Percentiles rank a stretch among this genome's conserved stretches.
Evolutionary conservation across 2,329 filamentous ascomycete species (phyloP).

Genomic region (Clathrospora elynae): DNA sequence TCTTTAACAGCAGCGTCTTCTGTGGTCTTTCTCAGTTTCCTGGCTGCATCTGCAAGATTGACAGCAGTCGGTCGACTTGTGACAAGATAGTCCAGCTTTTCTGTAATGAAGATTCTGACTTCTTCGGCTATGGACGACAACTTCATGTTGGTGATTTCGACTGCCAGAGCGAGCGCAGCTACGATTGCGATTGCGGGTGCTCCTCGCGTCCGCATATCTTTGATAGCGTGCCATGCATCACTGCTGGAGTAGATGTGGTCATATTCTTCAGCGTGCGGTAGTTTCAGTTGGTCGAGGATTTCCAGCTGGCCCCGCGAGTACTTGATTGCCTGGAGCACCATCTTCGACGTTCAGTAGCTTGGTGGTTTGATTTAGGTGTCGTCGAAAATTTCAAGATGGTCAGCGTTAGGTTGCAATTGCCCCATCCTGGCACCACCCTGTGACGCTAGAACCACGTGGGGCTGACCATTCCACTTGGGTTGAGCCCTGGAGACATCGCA

Average conservation of each 20-base stretch:
- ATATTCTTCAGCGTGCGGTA: conserved; percentile 81
- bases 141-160: conserved; percentile 72
- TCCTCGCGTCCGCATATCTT: conserved; percentile 76
- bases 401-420: conserved; percentile 27
- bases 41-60: conserved; percentile 87
- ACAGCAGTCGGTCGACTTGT: conserved; percentile 92
- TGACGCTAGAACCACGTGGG: conserved; percentile 20
- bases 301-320: conserved; percentile 73
- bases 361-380: conserved; percentile 7
- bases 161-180: conserved; percentile 84
- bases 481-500: too few species aligned
- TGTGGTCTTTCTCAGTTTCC: conserved; percentile 73
- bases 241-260: conserved; percentile 71
- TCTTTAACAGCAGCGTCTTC: conserved; percentile 54
- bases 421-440: conserved; percentile 14
- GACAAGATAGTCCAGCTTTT: conserved; percentile 83
- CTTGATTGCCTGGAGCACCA: conserved; percentile 75
- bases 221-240: conserved; percentile 82
- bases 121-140: conserved; percentile 62
- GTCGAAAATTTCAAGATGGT: conserved; percentile 30
- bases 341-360: conserved; percentile 29
- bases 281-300: conserved; percentile 81
- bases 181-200: conserved; percentile 98
- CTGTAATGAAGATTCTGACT: conserved; percentile 69
- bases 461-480: neutral